These are phyloP conservation scores for Luvunga scandens DNA, from an alignment of 345 rosid genomes.

Conservation along the genomic window DNA sequence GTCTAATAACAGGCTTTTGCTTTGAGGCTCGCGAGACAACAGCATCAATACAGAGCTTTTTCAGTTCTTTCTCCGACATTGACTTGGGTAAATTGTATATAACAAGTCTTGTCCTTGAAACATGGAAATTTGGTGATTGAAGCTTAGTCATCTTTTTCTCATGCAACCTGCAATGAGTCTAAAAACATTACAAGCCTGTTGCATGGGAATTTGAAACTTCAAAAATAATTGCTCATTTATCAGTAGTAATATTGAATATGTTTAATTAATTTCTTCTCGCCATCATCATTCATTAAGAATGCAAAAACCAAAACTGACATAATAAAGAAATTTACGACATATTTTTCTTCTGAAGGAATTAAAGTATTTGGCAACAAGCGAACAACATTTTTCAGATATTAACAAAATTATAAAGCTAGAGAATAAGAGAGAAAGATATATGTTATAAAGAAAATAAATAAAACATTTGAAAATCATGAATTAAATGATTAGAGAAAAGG, in stretches of 20 bases:
- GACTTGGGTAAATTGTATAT: constrained; percentile 85
- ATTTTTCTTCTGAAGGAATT: not conserved
- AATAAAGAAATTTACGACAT: not conserved
- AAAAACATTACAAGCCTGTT: constrained; percentile 6
- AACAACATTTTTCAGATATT: not conserved
- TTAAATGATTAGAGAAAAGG: not conserved
- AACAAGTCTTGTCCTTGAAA: constrained; percentile 74
- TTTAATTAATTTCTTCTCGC: not conserved
- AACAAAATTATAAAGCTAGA: not conserved
- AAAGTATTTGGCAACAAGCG: not conserved
- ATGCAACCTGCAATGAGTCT: constrained; percentile 55
- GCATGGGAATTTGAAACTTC: not conserved
- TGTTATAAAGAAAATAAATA: not conserved
- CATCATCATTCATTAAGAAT: not conserved
- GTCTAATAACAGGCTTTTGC: constrained; percentile 79
- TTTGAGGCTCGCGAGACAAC: constrained; percentile 87
- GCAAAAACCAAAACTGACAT: not conserved
- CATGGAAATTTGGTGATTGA: constrained; percentile 89
- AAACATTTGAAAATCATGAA: constrained; percentile 3
- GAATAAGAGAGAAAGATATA: not conserved
- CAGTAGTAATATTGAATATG: not conserved
- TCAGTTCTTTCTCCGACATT: constrained; percentile 64
- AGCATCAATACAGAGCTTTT: constrained; percentile 64
- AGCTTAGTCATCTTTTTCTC: constrained; percentile 85
- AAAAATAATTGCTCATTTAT: not conserved